Conservation (phyloP, 441 rosid species). For the Cnidoscolus chayamansa region DNA sequence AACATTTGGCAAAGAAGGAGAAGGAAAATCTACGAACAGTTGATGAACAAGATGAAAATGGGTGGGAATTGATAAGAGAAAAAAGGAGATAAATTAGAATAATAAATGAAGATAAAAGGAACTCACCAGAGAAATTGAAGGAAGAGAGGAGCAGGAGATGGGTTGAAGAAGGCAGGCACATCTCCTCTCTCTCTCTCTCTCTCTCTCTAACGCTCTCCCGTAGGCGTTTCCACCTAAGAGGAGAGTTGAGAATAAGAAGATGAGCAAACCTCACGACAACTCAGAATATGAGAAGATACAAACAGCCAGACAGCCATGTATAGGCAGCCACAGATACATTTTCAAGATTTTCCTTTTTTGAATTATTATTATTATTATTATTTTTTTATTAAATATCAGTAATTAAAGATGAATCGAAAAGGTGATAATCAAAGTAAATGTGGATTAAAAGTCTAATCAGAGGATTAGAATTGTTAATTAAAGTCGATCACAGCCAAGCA, state of each 20-base stretch:
- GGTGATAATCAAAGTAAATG: neutral
- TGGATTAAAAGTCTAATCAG: neutral
- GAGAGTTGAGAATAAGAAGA: neutral
- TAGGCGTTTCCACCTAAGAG: neutral
- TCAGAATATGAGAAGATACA: neutral
- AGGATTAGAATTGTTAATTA: neutral
- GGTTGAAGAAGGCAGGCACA: neutral
- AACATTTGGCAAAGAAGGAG: too few relatives aligned
- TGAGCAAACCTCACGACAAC: neutral
- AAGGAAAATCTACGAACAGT: too few relatives aligned
- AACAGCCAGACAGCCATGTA: slow-evolving; percentile 4
- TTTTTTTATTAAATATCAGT: neutral
- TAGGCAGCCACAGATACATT: neutral
- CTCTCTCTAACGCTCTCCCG: too few relatives aligned
- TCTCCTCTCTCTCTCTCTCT: slow-evolving; percentile 2
- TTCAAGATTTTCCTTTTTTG: neutral
- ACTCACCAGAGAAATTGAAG: neutral
- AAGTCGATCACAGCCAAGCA: neutral
- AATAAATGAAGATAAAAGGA: too few relatives aligned
- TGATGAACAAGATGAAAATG: neutral
- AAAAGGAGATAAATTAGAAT: too few relatives aligned
- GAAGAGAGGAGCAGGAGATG: slow-evolving; percentile 4
- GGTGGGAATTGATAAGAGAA: too few relatives aligned
- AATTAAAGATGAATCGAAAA: neutral
- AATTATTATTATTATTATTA: neutral